Conservation (phyloP, 768 basidiomycete genomes). For the Pulveroboletus sp. region DNA sequence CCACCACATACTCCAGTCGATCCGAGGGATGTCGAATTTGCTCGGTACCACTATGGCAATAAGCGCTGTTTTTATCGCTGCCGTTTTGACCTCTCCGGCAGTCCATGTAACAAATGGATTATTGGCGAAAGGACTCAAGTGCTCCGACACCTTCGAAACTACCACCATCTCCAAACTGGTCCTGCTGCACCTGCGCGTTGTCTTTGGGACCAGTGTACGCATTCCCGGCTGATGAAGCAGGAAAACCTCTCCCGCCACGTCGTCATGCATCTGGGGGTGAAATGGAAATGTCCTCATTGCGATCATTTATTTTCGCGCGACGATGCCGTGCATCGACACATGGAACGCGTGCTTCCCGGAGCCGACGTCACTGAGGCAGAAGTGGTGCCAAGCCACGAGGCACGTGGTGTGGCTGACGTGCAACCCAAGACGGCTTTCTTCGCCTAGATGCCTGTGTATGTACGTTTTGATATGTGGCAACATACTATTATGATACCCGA, state of each 20-base stretch:
- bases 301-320: conserved; percentile 28
- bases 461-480: neutral
- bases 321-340: conserved; percentile 30
- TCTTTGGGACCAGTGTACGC: conserved; percentile 25
- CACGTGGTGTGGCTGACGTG: conserved; percentile 11
- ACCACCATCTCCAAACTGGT: conserved; percentile 20
- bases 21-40: conserved; percentile 22
- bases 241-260: conserved; percentile 32
- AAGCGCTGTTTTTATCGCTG: conserved; percentile 23
- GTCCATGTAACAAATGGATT: conserved; percentile 25
- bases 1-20: conserved; percentile 4
- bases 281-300: conserved; percentile 29
- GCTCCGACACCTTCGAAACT: conserved; percentile 26
- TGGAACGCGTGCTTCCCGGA: conserved; percentile 27
- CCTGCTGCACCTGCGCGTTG: conserved; percentile 15
- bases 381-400: conserved; percentile 17
- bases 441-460: conserved; percentile 2
- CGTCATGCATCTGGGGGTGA: conserved; percentile 28
- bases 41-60: conserved; percentile 15
- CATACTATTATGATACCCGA: conserved; percentile 10
- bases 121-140: conserved; percentile 25
- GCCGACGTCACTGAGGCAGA: conserved; percentile 23
- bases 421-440: conserved; percentile 1
- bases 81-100: conserved; percentile 22
- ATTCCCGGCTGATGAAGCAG: conserved; percentile 26